Base-by-base conservation (phyloP, 805 yeast genomes). In the Metschnikowia cubensis region DNA sequence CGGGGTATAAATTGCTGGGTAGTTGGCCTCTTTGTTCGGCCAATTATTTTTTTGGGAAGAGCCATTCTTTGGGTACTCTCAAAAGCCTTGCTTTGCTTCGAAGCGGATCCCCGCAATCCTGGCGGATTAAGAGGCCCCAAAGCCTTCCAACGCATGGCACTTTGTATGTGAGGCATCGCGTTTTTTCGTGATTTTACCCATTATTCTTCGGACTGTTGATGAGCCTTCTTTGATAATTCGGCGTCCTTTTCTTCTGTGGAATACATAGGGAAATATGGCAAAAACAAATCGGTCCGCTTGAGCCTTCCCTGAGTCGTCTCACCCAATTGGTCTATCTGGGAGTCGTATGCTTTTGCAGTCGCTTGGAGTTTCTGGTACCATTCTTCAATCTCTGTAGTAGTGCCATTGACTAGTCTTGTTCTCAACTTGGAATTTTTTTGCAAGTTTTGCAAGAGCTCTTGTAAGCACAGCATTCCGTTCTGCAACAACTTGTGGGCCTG, bases 271-370 rank as follows among this genome's bases (percentile, higher is more conserved):
- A 55, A 57, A 37, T 47, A 52, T 13, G 45, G 47, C 35, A 42
- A 49, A 33, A 42, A 45, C 6, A 57, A 54, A 7, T 39, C 34
- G 18, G 35, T 49, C 2, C 52, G 40, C 32, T 35, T 47, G 39
- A 53, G 20, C 34, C n/a, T 17, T 20, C 14, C 37, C 45, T 13
- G 14, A 3, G 14, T n/a, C 5, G 33, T 20, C 15, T 42, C 31
- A 18, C 37, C 31, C 31, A 42, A 18, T 5, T 21, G 13, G 14
- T 33, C 32, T 14, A 53, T 20, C 33, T 45, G 49, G 10, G 22
- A 48, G 17, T 48, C 49, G 41, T 55, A 57, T 17, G 47, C 50
- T 18, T 29, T 50, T 21, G 58, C 54, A n/a, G 60, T 57, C 8
- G 44, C 45, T 35, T 31, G 45, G 34, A 57, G 44, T 29, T 51